Evolutionary conservation across 257 asterid species (phyloP), one percentile per base, ranked within the genome.

Genomic region (Voacanga thouarsii): DNA sequence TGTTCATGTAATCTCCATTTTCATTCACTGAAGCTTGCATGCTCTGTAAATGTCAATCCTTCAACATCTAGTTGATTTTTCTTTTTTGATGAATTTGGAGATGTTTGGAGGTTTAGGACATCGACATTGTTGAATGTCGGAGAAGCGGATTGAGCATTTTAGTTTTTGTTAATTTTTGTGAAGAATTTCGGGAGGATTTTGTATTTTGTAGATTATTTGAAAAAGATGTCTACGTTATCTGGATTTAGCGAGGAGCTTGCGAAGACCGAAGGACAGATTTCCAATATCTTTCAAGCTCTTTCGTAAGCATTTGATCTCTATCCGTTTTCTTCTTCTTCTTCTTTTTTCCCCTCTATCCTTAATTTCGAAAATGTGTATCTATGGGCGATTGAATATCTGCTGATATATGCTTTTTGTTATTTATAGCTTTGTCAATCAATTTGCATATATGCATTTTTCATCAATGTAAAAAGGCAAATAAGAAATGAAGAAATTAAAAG

Each of bases 211-310:
- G 37, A 28, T n/a, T 59, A 33, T 4, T 16, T 37, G 12, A 50
- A 19, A 49, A 41, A 50, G 51, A 91, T 93, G 97, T 87, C 89
- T 80, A 83, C 85, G 4, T 83, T 81, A 63, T 81, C 91, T 79
- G 81, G 75, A 47, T 63, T 87, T 76, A 91, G 96, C 93, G 98
- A 95, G 56, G 96, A 89, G 88, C 96, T 95, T 65, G 89, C 90
- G 72, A 96, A 95, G 92, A 93, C 93, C 86, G 99, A 95, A 73
- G 99, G 97, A 60, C 96, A 90, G 77, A 90, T 95, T 86, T 87
- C 92, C 12, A 97, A 95, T 84, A 84, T 91, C 77, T 86, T 95
- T 70, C 92, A 98, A 82, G 96, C 94, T 84, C 91, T 95, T 21
- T 90, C 98, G 99, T 95, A 82, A 86, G 96, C 78, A 76, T 77